phyloP scores from a whole-genome alignment of 495 filamentous ascomycete genomes.

The Neurospora pannonica region DNA sequence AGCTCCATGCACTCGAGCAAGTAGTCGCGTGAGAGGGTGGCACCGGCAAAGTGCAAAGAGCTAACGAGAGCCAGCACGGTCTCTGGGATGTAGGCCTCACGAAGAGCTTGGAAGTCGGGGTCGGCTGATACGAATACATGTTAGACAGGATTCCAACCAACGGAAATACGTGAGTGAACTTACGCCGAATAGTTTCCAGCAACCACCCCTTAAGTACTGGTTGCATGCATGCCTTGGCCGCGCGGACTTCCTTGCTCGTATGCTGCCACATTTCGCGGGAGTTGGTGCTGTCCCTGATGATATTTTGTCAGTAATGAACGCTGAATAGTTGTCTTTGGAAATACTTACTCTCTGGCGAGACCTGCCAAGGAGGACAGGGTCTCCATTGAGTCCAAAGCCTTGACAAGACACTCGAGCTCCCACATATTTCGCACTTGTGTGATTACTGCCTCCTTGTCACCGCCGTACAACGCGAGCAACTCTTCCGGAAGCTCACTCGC shows the following conservation, averaged over 20 bases:
- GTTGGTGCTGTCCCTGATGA: constrained; percentile 14
- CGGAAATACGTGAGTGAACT: background rate
- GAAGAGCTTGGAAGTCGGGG: constrained; percentile 43
- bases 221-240: constrained; percentile 33
- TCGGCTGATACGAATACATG: constrained; percentile 17
- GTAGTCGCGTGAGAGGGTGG: constrained; percentile 50
- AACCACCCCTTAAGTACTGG: constrained; percentile 39
- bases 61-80: constrained; percentile 70
- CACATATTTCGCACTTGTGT: constrained; percentile 53
- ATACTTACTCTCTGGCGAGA: constrained; percentile 33
- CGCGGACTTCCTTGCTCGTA: constrained; percentile 28
- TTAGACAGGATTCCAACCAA: background rate
- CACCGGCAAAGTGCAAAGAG: constrained; percentile 60
- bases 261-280: constrained; percentile 37
- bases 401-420: constrained; percentile 63
- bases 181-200: constrained; percentile 26
- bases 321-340: background rate
- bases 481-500: constrained; percentile 21
- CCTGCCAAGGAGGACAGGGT: constrained; percentile 36
- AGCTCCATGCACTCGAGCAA: constrained; percentile 73
- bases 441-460: constrained; percentile 32
- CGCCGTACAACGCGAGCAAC: constrained; percentile 24
- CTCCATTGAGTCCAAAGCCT: constrained; percentile 57
- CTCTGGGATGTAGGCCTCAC: constrained; percentile 70
- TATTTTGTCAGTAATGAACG: background rate